These are phyloP conservation scores for Phalaenopsis hybrid DNA, from an alignment of 116 monocot species.

Conservation along the genomic window DNA sequence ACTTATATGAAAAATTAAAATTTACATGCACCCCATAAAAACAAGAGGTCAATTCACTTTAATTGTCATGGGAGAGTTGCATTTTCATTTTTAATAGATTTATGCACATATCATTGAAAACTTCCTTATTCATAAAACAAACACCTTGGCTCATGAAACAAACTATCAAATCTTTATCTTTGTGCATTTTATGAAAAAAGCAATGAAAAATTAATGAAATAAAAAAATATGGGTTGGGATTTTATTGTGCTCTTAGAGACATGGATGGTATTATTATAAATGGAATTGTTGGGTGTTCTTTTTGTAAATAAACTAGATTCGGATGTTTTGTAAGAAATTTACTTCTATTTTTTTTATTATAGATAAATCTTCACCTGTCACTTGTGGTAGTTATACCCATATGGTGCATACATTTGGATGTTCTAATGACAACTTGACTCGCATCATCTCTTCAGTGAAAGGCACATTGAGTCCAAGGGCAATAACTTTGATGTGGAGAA, in stretches of 20 bases:
- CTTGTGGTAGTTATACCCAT: neutral
- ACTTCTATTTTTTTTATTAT: neutral
- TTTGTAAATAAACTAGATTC: no score
- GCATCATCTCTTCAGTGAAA: conserved; percentile 7
- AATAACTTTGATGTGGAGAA: conserved; percentile 2
- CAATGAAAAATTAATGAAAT: no score
- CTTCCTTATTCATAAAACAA: no score
- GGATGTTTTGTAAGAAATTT: no score
- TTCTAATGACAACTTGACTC: neutral
- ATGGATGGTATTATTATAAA: no score
- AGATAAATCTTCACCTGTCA: neutral
- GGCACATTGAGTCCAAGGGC: conserved; percentile 15
- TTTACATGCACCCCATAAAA: neutral
- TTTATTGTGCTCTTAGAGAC: no score
- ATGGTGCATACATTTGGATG: neutral
- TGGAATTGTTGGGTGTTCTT: no score
- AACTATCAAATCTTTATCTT: no score
- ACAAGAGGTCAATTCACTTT: neutral
- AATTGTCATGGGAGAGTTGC: neutral
- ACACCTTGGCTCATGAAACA: no score
- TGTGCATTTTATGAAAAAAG: no score
- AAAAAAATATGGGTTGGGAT: no score
- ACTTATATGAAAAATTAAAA: neutral
- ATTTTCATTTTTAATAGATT: neutral
- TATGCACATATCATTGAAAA: no score